Conservation (phyloP, 1,139 yeast species). For the Wickerhamiella infanticola region DNA sequence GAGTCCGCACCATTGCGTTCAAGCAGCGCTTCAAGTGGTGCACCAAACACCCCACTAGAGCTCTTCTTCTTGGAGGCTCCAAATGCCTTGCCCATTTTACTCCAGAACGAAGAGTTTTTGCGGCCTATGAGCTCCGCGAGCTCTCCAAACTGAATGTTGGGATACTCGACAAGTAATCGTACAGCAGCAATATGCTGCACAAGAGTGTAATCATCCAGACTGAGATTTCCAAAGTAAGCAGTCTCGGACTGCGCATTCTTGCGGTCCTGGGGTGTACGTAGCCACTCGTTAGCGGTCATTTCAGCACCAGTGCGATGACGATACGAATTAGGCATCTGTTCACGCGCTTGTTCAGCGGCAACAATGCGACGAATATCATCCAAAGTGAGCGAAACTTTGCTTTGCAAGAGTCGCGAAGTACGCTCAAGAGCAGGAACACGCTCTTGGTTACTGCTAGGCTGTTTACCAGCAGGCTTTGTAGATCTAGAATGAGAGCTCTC, state of each 20-base stretch:
- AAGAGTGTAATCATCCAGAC: conserved; percentile 10
- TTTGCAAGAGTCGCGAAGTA: conserved; percentile 59
- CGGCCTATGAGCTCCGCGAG: not conserved
- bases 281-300: conserved; percentile 10
- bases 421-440: conserved; percentile 20
- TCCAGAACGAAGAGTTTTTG: conserved; percentile 44
- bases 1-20: conserved; percentile 74
- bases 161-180: conserved; percentile 30
- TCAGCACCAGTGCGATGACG: conserved; percentile 34
- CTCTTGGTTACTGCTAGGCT: not conserved
- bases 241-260: conserved; percentile 2
- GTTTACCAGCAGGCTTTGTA: not conserved
- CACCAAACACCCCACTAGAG: conserved; percentile 51
- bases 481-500: not conserved
- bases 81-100: conserved; percentile 38
- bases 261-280: conserved; percentile 12
- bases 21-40: conserved; percentile 55
- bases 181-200: conserved; percentile 56
- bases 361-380: conserved; percentile 96
- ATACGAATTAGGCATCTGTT: conserved; percentile 75
- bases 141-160: not conserved
- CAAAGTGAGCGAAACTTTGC: conserved; percentile 73
- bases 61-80: conserved; percentile 19
- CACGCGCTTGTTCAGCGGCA: conserved; percentile 93
- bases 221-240: conserved; percentile 11